Evolutionary conservation across 495 filamentous ascomycete species (phyloP), one percentile per base, ranked within the genome.

Genomic region (Glonium stellatum): DNA sequence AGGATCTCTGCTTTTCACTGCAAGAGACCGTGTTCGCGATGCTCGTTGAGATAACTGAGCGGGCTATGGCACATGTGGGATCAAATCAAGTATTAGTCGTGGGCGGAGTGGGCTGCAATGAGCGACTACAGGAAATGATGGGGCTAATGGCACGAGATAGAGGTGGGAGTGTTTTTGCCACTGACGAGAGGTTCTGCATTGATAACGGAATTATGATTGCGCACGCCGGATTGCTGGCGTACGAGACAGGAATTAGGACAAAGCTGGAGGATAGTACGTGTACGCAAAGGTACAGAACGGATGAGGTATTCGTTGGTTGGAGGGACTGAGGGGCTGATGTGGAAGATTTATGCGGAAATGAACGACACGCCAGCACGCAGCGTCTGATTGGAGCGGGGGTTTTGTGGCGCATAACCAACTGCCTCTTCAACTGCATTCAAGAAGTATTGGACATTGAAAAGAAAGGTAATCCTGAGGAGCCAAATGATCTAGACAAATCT

Each of bases 181-280:
- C 92, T 0, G 92, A 97, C 72, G 91, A 97, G 75, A 82, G 93
- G 48, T 97, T 95, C 74, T 97, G 93, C 69, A 98, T 98, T 63
- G 95, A 98, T 75, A 98, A 98, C 69, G 95, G 93, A 46, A 97
- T 98, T 59, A 98, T 98, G 93, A 98, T 98, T 76, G 93, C 93
- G 12, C 93, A 98, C 76, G 93, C 93, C 10, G 93, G 93, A 25
- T 73, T 98, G 66, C 69, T 96, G 62, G 90, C 90, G 8, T 95
- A 86, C 68, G 76, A 81, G 72, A 88, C 83, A 0, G 93, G 93
- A 5, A 87, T 90, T 69, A 75, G 71, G 51, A 96, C 89, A 15
- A 75, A 78, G 2, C 67, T 97, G 12, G 84, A 87, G 65, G 91
- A 96, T 13, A 88, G 87, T 60, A 89, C 87, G 12, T 95, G 87